A percentile compares a stretch with the other conserved stretches of the same genome.
Conservation (phyloP, 2,329 filamentous ascomycete genomes). For the Lasiodiplodia sp. region DNA sequence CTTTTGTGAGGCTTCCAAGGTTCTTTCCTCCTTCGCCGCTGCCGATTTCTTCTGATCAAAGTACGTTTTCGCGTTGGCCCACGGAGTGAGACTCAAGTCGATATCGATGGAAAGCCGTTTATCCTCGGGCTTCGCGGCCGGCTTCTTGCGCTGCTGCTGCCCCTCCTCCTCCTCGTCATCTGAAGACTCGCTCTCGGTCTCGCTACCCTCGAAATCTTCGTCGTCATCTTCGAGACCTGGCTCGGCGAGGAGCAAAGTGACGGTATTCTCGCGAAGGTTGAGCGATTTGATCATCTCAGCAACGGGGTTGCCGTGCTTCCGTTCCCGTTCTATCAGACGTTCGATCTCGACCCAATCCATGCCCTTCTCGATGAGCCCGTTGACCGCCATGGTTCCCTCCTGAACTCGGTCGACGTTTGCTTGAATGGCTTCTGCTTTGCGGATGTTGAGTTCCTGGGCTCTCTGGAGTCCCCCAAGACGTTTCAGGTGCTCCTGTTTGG, state of each 20-base stretch:
- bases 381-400: conserved; percentile 91
- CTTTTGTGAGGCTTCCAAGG: conserved; percentile 77
- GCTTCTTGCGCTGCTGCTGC: conserved; percentile 30
- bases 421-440: conserved; percentile 89
- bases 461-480: conserved; percentile 84
- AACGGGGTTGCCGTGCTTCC: conserved; percentile 80
- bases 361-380: conserved; percentile 86
- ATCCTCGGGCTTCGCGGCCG: conserved; percentile 39
- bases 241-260: conserved; percentile 81
- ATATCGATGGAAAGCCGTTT: conserved; percentile 77
- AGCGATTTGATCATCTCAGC: conserved; percentile 85
- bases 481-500: conserved; percentile 81
- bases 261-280: conserved; percentile 86
- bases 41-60: conserved; percentile 88
- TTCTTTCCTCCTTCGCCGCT: conserved; percentile 87
- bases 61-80: conserved; percentile 89
- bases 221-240: conserved; percentile 70
- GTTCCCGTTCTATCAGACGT: conserved; percentile 86
- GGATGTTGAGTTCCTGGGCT: conserved; percentile 80
- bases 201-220: conserved; percentile 66
- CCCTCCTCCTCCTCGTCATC: conserved; percentile 59
- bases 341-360: conserved; percentile 98
- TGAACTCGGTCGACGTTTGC: conserved; percentile 90
- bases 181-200: conserved; percentile 52
- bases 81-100: conserved; percentile 80